These are phyloP conservation scores for Manihot esculenta DNA, from an alignment of 441 rosid genomes.

Conservation along the genomic window DNA sequence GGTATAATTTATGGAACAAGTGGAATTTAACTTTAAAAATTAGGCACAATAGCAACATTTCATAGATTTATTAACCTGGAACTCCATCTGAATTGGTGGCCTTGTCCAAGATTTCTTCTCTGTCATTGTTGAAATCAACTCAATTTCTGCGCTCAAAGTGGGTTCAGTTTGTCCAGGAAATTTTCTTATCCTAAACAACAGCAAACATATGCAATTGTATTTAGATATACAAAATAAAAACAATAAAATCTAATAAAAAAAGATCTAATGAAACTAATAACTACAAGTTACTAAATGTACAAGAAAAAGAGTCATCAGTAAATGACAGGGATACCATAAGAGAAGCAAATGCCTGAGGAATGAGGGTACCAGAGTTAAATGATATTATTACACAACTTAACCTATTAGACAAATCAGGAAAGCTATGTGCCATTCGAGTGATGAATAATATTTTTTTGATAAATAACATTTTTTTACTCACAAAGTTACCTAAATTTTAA, in stretches of 20 bases:
- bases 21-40: background rate
- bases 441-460: background rate
- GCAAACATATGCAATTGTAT: slow-evolving; percentile 6
- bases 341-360: background rate
- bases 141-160: slow-evolving; percentile 95
- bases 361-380: background rate
- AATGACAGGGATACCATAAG: background rate
- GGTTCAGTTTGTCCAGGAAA: slow-evolving; percentile 99
- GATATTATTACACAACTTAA: background rate
- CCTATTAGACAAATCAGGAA: background rate
- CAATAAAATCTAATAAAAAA: background rate
- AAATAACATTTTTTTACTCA: too few relatives aligned
- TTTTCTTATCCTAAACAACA: slow-evolving; percentile 73
- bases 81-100: slow-evolving; percentile 99
- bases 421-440: background rate
- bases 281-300: background rate
- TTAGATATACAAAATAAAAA: background rate
- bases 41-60: background rate
- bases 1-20: background rate
- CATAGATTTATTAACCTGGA: slow-evolving; percentile 62
- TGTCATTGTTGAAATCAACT: slow-evolving; percentile 88
- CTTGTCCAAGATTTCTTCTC: slow-evolving; percentile 97
- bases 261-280: background rate
- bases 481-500: background rate
- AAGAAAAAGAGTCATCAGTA: background rate